Evolutionary conservation across 106 monocot species (phyloP), one percentile per base, ranked within the genome.

Genomic region (Gastrodia elata): DNA sequence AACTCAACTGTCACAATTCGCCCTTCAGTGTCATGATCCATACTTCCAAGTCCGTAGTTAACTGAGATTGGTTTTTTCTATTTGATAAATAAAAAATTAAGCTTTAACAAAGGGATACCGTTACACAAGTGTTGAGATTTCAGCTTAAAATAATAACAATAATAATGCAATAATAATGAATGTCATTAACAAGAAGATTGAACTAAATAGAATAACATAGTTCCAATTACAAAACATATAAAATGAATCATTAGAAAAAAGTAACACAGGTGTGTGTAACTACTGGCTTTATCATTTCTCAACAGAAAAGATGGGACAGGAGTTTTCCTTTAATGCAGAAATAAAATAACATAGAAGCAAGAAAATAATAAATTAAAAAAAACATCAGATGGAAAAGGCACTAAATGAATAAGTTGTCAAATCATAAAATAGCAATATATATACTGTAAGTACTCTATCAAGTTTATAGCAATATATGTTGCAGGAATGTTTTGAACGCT

Each of bases 21-120:
- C 58, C 89, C 89, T 81, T 89, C 89, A 76, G 75, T 72, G 68
- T 89, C 89, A 86, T 89, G 89, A 46, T 89, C 86, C 38, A 74
- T 34, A 65, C 86, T 76, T 55, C 90, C 90, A 70, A 90, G 90
- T 61, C 90, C 95, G 82, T 92, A 96, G 24, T 75, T 87, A 48
- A 96, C 89, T 67, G 95, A 90, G 59, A 96, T 85, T 77, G 95
- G 95, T 70, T 96, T 96, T 74, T 84, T 83, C 92, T 92, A 81
- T 42, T 55, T 20, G 43, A 71, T 39, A 70, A 48, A 46, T 5
- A 32, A n/a, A 70, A 55, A 30, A 15, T 18, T 67, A 38, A 38
- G 6, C 27, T 22, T 38, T n/a, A 38, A 37, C 67, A 36, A 67
- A 38, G 22, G 7, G 67, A 22, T 4, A 22, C 38, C 61, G 30